Base-by-base conservation (phyloP, 352 stramenopile species). In the Phytophthora uliginosa region DNA sequence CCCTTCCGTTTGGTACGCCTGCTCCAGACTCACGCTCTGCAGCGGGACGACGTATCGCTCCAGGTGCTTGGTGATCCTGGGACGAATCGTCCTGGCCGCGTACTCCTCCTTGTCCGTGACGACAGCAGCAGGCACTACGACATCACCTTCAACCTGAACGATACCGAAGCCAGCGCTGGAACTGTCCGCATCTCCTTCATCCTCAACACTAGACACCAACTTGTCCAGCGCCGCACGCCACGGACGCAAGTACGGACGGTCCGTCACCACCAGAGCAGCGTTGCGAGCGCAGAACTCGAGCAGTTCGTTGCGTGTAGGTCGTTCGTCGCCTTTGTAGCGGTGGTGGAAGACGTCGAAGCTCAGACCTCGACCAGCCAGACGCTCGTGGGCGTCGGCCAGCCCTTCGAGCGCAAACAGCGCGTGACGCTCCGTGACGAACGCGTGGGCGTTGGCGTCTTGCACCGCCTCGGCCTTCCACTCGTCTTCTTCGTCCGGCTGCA, bases 61-160 rank as follows among this genome's bases (percentile, higher is more conserved):
- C 24, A 99, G 76, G 8, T 98, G 84, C 24, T 93, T 94, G 40
- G 97, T 89, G 76, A 99, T 99, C 81, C 98, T 99, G 3, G 93
- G 89, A 63, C 98, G 94, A 59, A 99, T 96, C n/a, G 98, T 99
- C n/a, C 98, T 86, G 13, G 98, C 98, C 28, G 97, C 97, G 58
- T 98, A 98, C 87, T 99, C 97, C 75, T 98, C 88, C 80, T 99
- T 99, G 54, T 86, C 67, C 15, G 83, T 95, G 9, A 91, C 96
- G 33, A 89, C 81, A 79, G 97, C 99, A 17, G 93, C 91, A 18
- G 98, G 98, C 42, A 99, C 97, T 26, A 99, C 91, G 34, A 99
- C 99, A 71, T 99, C 98, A 2, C 98, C 94, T 80, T 99, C 98
- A 20, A 99, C 93, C 65, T 99, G 92, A 67, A 98, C 90, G 57